Evolutionary conservation across 176 grass and related monocot genomes (phyloP).

Genomic region (Neostapfia colusana): DNA sequence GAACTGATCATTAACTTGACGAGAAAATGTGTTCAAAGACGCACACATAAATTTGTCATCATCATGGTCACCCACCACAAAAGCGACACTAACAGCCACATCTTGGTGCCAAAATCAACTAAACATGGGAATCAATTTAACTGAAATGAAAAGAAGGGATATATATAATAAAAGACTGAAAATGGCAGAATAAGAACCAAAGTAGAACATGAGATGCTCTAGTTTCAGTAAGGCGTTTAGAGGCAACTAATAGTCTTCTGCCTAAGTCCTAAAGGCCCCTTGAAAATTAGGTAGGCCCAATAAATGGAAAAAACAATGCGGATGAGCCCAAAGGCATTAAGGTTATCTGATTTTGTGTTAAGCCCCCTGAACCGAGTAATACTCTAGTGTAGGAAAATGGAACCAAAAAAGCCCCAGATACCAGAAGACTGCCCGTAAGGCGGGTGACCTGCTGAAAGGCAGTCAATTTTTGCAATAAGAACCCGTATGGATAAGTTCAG

Average conservation of each 20-base stretch:
- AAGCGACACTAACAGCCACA: background rate
- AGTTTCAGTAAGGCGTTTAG: background rate
- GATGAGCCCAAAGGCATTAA: background rate
- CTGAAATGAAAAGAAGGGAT: constrained; percentile 5
- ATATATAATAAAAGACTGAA: background rate
- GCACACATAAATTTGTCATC: background rate
- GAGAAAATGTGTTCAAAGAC: constrained; percentile 3
- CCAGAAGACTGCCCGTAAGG: constrained; percentile 14
- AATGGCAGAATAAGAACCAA: background rate
- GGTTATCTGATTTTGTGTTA: background rate
- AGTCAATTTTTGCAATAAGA: constrained; percentile 31
- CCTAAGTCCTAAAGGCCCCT: background rate
- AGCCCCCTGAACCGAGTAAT: background rate
- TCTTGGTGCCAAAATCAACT: constrained; percentile 26
- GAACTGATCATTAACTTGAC: constrained; percentile 14
- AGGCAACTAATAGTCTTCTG: background rate
- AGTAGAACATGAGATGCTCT: background rate
- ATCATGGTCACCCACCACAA: background rate
- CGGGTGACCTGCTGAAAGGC: background rate
- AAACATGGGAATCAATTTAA: constrained; percentile 8
- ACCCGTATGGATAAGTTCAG: constrained; percentile 26
- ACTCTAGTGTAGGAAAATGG: background rate
- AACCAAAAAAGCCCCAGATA: constrained; percentile 6
- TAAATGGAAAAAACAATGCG: background rate
- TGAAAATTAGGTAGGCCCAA: background rate